Conservation (phyloP, 306 rosid species). For the Vachellia pachyceras region DNA sequence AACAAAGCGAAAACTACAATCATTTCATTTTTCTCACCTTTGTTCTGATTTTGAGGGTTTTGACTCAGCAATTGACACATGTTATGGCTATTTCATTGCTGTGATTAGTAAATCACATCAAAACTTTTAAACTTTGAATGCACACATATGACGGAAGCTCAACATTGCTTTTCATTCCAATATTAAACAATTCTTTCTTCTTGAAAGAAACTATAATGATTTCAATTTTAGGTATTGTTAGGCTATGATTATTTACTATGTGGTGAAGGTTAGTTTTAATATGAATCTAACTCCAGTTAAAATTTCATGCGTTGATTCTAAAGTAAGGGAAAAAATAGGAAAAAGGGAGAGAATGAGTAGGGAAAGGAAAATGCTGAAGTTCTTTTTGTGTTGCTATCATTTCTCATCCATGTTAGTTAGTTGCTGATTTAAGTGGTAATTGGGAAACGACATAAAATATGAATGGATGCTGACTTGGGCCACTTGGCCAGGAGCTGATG, state of each 20-base stretch:
- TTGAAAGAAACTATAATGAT: background rate
- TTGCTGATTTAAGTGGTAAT: background rate
- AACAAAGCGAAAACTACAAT: background rate
- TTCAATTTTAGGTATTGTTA: background rate
- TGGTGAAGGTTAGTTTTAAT: no score
- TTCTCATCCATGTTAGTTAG: background rate
- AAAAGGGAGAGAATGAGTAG: no score
- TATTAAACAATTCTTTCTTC: background rate
- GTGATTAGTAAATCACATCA: background rate
- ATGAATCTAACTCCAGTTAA: no score
- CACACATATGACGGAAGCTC: background rate
- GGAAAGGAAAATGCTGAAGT: background rate
- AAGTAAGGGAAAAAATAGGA: no score
- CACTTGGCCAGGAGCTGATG: background rate
- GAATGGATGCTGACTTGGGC: background rate
- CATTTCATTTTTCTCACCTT: background rate
- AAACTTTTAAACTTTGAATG: background rate
- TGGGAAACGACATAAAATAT: background rate
- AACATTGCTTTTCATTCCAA: background rate
- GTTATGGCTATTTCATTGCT: background rate
- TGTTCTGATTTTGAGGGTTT: conserved; percentile 8
- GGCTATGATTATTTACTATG: background rate
- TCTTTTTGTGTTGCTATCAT: no score
- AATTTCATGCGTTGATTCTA: no score
- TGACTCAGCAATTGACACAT: background rate